These are phyloP conservation scores for Aureobasidium lini DNA, from an alignment of 2,329 filamentous ascomycete species.

Conservation along the genomic window DNA sequence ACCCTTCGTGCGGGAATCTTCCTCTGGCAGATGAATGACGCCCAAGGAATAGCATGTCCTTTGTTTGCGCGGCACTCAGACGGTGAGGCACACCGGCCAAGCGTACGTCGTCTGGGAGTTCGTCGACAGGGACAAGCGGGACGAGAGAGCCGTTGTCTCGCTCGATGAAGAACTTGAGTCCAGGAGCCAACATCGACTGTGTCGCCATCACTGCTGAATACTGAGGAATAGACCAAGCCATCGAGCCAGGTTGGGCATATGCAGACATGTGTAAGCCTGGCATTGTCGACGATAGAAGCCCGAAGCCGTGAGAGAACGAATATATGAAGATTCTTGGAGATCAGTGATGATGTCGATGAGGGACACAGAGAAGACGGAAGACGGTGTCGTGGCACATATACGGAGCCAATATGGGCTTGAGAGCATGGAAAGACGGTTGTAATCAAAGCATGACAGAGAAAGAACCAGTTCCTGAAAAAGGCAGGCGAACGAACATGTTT, in stretches of 20 bases:
- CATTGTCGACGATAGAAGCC: background rate
- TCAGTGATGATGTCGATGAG: no score
- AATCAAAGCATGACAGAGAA: background rate
- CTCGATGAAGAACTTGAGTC: slow-evolving; percentile 29
- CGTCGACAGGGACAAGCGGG: slow-evolving; percentile 36
- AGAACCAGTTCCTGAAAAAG: background rate
- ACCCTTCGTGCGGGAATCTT: background rate
- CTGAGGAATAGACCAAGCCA: background rate
- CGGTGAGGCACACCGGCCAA: slow-evolving; percentile 31
- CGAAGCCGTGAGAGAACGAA: background rate
- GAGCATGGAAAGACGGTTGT: background rate
- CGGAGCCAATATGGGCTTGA: background rate
- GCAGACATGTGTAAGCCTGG: background rate
- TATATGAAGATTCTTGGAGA: background rate
- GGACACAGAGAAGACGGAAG: no score
- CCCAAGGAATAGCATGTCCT: slow-evolving; percentile 27
- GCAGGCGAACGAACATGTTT: background rate
- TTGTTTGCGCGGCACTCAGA: slow-evolving; percentile 25
- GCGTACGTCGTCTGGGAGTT: slow-evolving; percentile 33
- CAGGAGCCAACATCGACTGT: background rate
- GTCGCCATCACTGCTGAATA: background rate
- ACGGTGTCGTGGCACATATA: background rate
- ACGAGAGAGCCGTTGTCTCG: slow-evolving; percentile 30
- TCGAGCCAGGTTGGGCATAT: background rate
- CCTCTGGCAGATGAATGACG: slow-evolving; percentile 20